Evolutionary conservation across 192 early-diverging fungal species (phyloP).

Genomic region (Backusella westeae): DNA sequence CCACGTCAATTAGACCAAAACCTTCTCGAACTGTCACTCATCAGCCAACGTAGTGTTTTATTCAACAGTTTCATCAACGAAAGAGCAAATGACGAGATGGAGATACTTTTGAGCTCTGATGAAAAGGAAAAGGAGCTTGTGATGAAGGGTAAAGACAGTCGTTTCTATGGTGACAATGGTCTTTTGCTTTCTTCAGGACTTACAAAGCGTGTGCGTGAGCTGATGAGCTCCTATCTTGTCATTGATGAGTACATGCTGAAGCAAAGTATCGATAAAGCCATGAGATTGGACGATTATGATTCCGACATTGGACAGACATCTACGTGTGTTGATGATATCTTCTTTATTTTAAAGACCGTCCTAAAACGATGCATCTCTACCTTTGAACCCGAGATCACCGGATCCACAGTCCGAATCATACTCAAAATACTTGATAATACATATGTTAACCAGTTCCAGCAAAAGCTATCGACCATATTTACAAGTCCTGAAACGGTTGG

Average conservation of each 20-base stretch:
- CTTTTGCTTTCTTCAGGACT: conserved; percentile 58
- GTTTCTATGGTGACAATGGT: conserved; percentile 51
- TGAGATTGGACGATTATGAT: conserved; percentile 65
- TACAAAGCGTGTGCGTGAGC: conserved; percentile 52
- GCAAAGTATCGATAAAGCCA: conserved; percentile 74
- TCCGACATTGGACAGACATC: conserved; percentile 33
- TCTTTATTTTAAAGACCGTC: conserved; percentile 84
- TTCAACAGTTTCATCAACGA: conserved; percentile 86
- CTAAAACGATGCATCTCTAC: conserved; percentile 74
- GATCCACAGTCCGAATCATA: conserved; percentile 66
- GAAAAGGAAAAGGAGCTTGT: conserved; percentile 19
- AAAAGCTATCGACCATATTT: conserved; percentile 52
- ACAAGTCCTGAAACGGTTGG: conserved; percentile 15
- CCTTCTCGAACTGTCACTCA: conserved; percentile 77
- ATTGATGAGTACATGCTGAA: conserved; percentile 78
- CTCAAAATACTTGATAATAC: conserved; percentile 66
- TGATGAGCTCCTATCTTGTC: conserved; percentile 67
- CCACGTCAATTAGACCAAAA: conserved; percentile 77
- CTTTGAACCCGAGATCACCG: conserved; percentile 63
- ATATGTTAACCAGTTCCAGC: conserved; percentile 64
- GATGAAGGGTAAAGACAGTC: conserved; percentile 36
- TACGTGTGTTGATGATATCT: conserved; percentile 88
- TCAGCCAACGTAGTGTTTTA: conserved; percentile 72
- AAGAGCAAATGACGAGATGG: conserved; percentile 58
- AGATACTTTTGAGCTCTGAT: conserved; percentile 24